Percentiles rank a stretch among this genome's conserved stretches.
Conservation (phyloP, 192 early-diverging fungal genomes). For the Mortierella alpina region DNA sequence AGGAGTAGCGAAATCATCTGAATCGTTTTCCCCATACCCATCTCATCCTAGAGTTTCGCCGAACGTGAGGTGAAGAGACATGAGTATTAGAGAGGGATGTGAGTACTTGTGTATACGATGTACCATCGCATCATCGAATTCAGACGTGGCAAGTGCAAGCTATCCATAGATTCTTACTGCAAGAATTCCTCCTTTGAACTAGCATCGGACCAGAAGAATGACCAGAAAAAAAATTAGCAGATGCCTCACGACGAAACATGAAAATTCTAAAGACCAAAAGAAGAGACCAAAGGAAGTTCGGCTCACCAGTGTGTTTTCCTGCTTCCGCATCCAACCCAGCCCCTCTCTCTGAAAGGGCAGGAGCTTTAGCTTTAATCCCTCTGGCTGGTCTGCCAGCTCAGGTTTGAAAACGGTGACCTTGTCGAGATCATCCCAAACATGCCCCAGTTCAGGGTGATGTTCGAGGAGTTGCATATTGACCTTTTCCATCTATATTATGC, state of each 20-base stretch:
- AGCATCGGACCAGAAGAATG: conserved; percentile 18
- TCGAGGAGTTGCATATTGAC: conserved; percentile 37
- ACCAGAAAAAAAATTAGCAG: neutral
- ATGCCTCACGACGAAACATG: conserved; percentile 18
- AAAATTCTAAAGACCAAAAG: neutral
- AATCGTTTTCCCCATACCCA: conserved; percentile 97
- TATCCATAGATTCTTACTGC: conserved; percentile 56
- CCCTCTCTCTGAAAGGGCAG: conserved; percentile 92
- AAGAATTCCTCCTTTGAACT: conserved; percentile 81
- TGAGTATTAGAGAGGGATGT: neutral
- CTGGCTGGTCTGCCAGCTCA: conserved; percentile 70
- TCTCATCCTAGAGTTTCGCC: conserved; percentile 73
- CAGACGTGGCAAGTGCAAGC: neutral
- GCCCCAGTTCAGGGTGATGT: conserved; percentile 69
- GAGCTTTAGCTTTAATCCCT: conserved; percentile 74
- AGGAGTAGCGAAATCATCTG: conserved; percentile 88
- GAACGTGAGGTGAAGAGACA: neutral
- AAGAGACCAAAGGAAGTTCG: neutral
- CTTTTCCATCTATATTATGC: conserved; percentile 47
- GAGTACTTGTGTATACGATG: neutral
- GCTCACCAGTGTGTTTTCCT: conserved; percentile 66
- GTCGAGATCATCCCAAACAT: conserved; percentile 71
- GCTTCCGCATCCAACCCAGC: conserved; percentile 83
- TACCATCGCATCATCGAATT: neutral
- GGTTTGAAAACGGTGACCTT: conserved; percentile 41